Evolutionary conservation across 2,329 filamentous ascomycete genomes (phyloP).

Genomic region (Xylariales sp.): DNA sequence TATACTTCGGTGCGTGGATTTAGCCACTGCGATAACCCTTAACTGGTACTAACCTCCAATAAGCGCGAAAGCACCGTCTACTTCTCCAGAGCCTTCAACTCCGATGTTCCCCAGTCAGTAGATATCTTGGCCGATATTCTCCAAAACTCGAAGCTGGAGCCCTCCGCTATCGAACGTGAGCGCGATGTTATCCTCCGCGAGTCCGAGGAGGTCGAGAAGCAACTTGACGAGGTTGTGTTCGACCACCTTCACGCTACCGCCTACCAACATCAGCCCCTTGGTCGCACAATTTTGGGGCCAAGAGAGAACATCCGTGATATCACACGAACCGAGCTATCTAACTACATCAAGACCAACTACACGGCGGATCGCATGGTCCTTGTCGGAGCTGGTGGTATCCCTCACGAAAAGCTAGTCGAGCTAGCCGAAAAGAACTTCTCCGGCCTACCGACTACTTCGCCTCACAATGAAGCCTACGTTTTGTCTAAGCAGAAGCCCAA

Average conservation of each 20-base stretch:
- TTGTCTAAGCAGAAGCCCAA: constrained; percentile 89
- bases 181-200: constrained; percentile 98
- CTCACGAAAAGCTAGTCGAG: constrained; percentile 92
- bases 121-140: constrained; percentile 99
- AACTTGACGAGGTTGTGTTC: constrained; percentile 99
- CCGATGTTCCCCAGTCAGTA: constrained; percentile 94
- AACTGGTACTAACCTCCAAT: constrained; percentile 34
- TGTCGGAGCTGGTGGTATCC: constrained; percentile 92
- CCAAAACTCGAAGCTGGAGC: constrained; percentile 98
- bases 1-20: constrained; percentile 89
- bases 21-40: constrained; percentile 18
- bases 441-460: constrained; percentile 78
- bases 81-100: constrained; percentile 99
- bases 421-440: constrained; percentile 97
- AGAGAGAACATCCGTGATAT: constrained; percentile 99
- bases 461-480: constrained; percentile 78
- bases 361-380: constrained; percentile 99
- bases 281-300: constrained; percentile 96
- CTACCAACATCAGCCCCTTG: constrained; percentile 94
- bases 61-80: constrained; percentile 99
- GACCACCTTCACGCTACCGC: constrained; percentile 99
- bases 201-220: constrained; percentile 99
- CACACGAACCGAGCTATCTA: constrained; percentile 86
- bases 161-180: constrained; percentile 92
- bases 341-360: constrained; percentile 99